phyloP scores from a whole-genome alignment of 257 asterid species.

The Marsdenia floribunda region DNA sequence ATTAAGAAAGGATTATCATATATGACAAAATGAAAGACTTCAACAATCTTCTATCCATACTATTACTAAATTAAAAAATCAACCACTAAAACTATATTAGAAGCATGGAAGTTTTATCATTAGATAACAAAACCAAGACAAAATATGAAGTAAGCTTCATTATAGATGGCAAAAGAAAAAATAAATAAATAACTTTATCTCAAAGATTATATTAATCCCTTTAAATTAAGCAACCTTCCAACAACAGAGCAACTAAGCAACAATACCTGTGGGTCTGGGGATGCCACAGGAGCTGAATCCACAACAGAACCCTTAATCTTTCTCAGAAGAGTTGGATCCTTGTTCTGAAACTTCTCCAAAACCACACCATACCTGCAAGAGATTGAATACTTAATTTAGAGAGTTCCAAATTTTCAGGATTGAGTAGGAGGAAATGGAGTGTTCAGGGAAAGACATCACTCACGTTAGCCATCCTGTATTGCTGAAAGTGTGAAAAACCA shows the following conservation, averaged over 20 bases:
- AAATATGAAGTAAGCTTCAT: neutral
- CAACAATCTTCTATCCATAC: neutral
- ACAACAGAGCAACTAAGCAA: constrained; percentile 13
- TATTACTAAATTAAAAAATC: neutral
- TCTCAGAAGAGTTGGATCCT: constrained; percentile 47
- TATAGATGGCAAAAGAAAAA: neutral
- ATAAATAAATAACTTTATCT: no score
- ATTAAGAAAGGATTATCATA: neutral
- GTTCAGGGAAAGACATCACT: constrained; percentile 24
- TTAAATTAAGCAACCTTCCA: neutral
- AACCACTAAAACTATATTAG: neutral
- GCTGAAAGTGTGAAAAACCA: constrained; percentile 91
- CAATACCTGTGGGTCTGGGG: constrained; percentile 81
- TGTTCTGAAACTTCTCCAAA: constrained; percentile 74
- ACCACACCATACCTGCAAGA: constrained; percentile 70
- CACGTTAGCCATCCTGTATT: constrained; percentile 94
- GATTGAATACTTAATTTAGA: neutral
- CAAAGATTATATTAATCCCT: neutral
- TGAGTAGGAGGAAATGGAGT: neutral
- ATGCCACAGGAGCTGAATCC: constrained; percentile 92
- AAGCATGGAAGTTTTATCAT: neutral
- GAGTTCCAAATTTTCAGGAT: neutral
- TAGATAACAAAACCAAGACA: neutral
- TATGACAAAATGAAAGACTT: neutral
- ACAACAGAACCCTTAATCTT: constrained; percentile 80